Percentiles rank a stretch among this genome's conserved stretches.
These are phyloP conservation scores for Astrothelium macrocarpum DNA, from an alignment of 495 filamentous ascomycete genomes.

Conservation along the genomic window DNA sequence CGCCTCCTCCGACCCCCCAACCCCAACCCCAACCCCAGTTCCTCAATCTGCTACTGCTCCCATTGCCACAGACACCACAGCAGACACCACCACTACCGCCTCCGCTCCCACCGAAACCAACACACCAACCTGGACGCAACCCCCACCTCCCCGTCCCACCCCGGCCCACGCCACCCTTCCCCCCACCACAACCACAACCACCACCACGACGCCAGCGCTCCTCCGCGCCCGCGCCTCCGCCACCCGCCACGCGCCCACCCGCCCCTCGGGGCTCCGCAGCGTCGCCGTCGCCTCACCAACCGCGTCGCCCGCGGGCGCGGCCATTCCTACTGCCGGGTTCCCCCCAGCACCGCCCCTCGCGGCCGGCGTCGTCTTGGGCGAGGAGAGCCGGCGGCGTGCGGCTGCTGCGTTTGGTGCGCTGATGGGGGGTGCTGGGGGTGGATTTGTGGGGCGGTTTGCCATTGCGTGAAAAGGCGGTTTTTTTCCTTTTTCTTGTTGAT, in stretches of 20 bases:
- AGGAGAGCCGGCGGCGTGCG: no score
- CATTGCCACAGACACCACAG: not conserved
- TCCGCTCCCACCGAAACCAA: not conserved
- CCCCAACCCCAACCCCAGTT: not conserved
- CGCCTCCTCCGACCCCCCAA: not conserved
- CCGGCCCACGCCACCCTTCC: not conserved
- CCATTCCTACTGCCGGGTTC: no score
- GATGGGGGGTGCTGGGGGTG: no score
- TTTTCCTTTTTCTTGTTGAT: no score
- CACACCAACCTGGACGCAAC: not conserved
- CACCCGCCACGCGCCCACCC: not conserved
- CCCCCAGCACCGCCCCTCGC: no score
- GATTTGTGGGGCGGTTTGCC: no score
- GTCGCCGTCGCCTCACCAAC: not conserved
- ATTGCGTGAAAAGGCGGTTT: no score
- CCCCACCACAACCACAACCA: not conserved
- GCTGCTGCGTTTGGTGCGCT: no score
- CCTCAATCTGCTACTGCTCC: not conserved
- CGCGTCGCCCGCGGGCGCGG: no score
- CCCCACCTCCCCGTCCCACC: not conserved
- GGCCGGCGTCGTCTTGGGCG: no score
- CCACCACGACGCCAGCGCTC: not conserved
- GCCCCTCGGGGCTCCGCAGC: not conserved
- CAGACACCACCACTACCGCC: not conserved
- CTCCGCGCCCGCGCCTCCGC: not conserved